These are phyloP conservation scores for Podospora sp. DNA, from an alignment of 495 filamentous ascomycete species.

Conservation along the genomic window DNA sequence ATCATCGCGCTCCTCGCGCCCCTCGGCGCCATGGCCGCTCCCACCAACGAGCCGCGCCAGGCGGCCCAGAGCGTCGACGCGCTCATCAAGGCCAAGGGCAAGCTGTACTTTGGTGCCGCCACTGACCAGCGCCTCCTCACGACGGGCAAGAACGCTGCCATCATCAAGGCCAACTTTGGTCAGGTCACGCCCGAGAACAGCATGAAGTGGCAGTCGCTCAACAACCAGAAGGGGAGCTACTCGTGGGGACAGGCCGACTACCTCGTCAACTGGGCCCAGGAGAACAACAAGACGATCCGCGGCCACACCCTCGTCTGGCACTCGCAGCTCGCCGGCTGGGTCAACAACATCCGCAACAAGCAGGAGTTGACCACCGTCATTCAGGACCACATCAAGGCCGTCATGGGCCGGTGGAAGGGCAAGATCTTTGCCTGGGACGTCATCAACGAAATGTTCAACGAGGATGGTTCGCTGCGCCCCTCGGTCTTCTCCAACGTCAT, in stretches of 20 bases:
- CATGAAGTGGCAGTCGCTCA: conserved; percentile 64
- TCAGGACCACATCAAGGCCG: conserved; percentile 60
- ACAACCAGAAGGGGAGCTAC: conserved; percentile 52
- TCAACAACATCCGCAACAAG: conserved; percentile 55
- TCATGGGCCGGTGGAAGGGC: conserved; percentile 62
- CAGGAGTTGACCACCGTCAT: conserved; percentile 55
- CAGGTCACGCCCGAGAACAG: conserved; percentile 68
- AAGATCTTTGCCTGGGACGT: conserved; percentile 67
- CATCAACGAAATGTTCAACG: conserved; percentile 69
- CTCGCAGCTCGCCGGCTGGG: conserved; percentile 66
- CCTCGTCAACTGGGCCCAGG: conserved; percentile 61
- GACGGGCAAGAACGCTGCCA: conserved; percentile 53
- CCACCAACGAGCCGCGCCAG: conserved; percentile 41
- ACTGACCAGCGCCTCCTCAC: conserved; percentile 57
- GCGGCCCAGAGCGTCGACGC: conserved; percentile 52
- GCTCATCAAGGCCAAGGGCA: conserved; percentile 62
- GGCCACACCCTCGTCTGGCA: conserved; percentile 68
- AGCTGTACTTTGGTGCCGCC: conserved; percentile 61
- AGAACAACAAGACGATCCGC: conserved; percentile 60
- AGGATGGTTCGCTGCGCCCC: conserved; percentile 58
- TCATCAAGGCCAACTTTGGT: conserved; percentile 64
- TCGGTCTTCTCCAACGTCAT: conserved; percentile 63
- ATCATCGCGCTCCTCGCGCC: conserved; percentile 42
- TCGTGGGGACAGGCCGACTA: conserved; percentile 56
- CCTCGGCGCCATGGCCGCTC: conserved; percentile 38